Conservation (phyloP, 2,329 filamentous ascomycete genomes). For the Colletotrichum chlorophyti region DNA sequence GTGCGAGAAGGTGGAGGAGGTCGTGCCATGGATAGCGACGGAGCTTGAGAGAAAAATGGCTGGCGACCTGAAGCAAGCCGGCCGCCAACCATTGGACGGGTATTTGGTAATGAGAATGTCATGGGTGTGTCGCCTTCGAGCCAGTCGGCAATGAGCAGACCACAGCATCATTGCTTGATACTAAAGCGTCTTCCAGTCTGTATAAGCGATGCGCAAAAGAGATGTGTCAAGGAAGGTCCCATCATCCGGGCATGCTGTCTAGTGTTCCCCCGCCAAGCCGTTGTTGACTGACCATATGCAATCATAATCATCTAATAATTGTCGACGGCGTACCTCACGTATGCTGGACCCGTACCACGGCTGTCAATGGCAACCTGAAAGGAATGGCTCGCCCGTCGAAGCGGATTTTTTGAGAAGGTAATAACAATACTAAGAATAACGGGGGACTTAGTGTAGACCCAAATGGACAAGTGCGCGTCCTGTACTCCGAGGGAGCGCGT, state of each 20-base stretch:
- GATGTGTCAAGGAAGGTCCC: conserved; percentile 24
- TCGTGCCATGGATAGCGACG: conserved; percentile 8
- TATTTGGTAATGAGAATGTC: conserved; percentile 47
- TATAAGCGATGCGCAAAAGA: conserved; percentile 4
- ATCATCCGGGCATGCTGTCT: conserved; percentile 3
- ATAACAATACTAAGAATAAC: no score
- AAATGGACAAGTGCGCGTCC: no score
- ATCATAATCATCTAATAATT: neutral
- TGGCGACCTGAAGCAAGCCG: conserved; percentile 16
- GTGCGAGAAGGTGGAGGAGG: neutral
- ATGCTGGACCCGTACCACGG: no score
- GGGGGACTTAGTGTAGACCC: no score
- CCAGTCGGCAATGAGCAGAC: conserved; percentile 9
- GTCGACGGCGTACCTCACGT: neutral
- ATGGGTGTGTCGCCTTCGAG: conserved; percentile 28
- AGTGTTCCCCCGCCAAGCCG: conserved; percentile 8
- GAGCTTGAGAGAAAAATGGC: conserved; percentile 18
- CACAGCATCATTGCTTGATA: conserved; percentile 24
- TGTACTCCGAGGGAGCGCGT: no score
- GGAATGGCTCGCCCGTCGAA: no score
- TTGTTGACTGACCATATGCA: conserved; percentile 6
- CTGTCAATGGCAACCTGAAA: no score
- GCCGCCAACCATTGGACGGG: conserved; percentile 38
- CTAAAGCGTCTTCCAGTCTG: conserved; percentile 2
- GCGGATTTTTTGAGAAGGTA: no score